Evolutionary conservation across 352 stramenopile genomes (phyloP).

Genomic region (Phytophthora sojae): DNA sequence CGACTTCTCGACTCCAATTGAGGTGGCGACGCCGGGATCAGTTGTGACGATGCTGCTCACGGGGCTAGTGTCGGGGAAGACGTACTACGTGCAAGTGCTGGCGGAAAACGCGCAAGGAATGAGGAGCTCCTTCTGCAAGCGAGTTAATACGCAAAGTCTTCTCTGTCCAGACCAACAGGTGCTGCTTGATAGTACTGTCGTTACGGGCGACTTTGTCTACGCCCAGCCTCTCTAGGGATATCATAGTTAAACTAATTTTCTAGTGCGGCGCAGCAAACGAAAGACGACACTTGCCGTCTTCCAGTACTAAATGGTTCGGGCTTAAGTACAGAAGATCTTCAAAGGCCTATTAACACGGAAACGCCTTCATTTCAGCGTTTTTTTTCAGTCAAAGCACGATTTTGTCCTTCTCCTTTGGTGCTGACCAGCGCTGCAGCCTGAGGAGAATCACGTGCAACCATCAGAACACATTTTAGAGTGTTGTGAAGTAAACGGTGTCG

Average conservation of each 20-base stretch:
- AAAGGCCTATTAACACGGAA: too few relatives aligned
- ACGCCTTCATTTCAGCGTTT: too few relatives aligned
- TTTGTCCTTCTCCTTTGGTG: too few relatives aligned
- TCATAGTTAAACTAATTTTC: too few relatives aligned
- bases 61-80: slow-evolving; percentile 72
- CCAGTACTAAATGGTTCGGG: not conserved
- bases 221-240: slow-evolving; percentile 38
- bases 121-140: slow-evolving; percentile 76
- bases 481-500: too few relatives aligned
- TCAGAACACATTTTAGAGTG: too few relatives aligned
- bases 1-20: slow-evolving; percentile 79
- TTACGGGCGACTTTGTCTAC: slow-evolving; percentile 63
- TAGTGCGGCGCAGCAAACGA: too few relatives aligned
- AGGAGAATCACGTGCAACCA: too few relatives aligned
- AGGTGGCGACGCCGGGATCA: slow-evolving; percentile 69
- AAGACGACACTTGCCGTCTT: too few relatives aligned
- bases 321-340: too few relatives aligned
- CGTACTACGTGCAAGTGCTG: slow-evolving; percentile 87
- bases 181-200: slow-evolving; percentile 65
- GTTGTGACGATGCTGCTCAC: slow-evolving; percentile 25
- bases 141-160: slow-evolving; percentile 57
- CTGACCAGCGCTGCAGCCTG: too few relatives aligned
- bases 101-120: slow-evolving; percentile 82
- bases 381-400: too few relatives aligned
- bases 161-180: slow-evolving; percentile 81